Conservation (phyloP, 2,329 filamentous ascomycete genomes). For the Xylaria polymorpha region DNA sequence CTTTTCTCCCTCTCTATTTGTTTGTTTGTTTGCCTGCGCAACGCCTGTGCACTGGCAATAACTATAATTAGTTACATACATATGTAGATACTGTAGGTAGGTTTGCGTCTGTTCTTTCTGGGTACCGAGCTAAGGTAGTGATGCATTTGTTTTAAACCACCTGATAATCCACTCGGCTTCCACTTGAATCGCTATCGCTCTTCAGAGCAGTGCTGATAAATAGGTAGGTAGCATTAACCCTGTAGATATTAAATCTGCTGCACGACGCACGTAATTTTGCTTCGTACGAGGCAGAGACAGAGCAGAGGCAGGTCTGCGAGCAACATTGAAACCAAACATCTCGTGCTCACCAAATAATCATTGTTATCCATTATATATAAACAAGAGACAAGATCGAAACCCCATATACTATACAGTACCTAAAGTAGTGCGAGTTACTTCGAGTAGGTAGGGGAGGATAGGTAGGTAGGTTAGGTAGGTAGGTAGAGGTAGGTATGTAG, state of each 20-base stretch:
- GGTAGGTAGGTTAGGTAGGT: conserved; percentile 2
- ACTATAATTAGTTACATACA: not conserved
- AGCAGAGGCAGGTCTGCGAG: not conserved
- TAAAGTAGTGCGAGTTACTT: not conserved
- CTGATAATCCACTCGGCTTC: not conserved
- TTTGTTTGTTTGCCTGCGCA: not conserved
- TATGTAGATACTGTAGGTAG: no score
- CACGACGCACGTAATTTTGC: not conserved
- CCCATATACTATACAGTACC: not conserved
- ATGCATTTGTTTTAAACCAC: not conserved
- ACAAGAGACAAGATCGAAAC: not conserved
- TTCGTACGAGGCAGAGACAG: not conserved
- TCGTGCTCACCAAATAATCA: not conserved
- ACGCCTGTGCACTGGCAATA: not conserved
- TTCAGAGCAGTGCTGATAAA: not conserved
- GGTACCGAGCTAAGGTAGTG: not conserved
- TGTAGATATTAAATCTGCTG: conserved; percentile 4
- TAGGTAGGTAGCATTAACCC: not conserved
- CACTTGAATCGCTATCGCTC: not conserved
- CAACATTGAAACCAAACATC: not conserved
- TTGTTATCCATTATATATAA: not conserved
- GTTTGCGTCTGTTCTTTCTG: no score
- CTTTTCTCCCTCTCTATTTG: not conserved
- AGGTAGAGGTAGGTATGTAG: not conserved
- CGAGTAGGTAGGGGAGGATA: not conserved